A percentile compares a stretch with the other conserved stretches of the same genome.
Conservation (phyloP, 306 rosid genomes). For the Cajanus cajan region DNA sequence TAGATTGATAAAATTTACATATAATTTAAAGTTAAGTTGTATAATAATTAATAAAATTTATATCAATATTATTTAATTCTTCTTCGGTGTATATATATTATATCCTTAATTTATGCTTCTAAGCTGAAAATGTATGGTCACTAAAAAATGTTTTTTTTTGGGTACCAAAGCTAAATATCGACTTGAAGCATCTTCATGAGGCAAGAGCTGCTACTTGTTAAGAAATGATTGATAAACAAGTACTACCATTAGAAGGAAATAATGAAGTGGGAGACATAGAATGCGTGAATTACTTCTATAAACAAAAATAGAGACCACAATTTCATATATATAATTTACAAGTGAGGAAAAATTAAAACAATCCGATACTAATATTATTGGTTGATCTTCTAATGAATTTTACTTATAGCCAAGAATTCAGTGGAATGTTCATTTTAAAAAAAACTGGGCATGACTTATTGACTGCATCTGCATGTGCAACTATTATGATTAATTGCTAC, state of each 20-base stretch:
- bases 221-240: background rate
- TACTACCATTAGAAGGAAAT: too few relatives aligned
- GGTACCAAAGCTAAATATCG: background rate
- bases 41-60: too few relatives aligned
- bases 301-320: background rate
- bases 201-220: background rate
- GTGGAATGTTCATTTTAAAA: too few relatives aligned
- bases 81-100: too few relatives aligned
- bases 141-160: background rate
- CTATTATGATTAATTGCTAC: background rate
- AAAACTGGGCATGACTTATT: too few relatives aligned
- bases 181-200: background rate
- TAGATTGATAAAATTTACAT: too few relatives aligned
- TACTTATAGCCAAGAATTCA: background rate
- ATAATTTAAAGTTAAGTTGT: too few relatives aligned
- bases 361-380: background rate
- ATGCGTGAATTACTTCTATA: background rate
- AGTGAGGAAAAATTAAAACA: too few relatives aligned
- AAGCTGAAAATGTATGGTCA: background rate
- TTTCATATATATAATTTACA: too few relatives aligned
- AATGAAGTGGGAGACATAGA: background rate
- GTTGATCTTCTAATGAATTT: background rate
- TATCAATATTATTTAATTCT: too few relatives aligned
- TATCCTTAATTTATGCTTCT: too few relatives aligned
- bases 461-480: too few relatives aligned